phyloP scores from a whole-genome alignment of 2,329 filamentous ascomycete species.

The Xylariaceae sp. region DNA sequence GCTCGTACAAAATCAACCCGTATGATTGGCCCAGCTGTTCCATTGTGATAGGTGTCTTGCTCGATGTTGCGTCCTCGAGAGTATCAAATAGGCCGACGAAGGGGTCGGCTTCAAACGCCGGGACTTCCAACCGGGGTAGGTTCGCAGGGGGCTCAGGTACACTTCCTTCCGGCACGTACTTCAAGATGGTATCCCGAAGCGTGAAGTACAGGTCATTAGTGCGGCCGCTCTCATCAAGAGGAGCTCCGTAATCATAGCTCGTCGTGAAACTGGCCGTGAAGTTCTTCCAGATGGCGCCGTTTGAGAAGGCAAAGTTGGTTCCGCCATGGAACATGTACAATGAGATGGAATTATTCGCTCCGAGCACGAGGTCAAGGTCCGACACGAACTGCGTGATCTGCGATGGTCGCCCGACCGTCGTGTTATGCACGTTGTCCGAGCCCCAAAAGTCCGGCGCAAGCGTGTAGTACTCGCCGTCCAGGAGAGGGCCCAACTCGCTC shows the following conservation, averaged over 20 bases:
- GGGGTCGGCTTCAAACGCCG: slow-evolving; percentile 36
- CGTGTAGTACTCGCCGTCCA: slow-evolving; percentile 47
- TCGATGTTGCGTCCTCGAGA: slow-evolving; percentile 23
- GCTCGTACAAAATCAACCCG: slow-evolving; percentile 41
- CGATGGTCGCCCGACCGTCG: slow-evolving; percentile 26
- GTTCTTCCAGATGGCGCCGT: slow-evolving; percentile 41
- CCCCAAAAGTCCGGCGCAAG: slow-evolving; percentile 42
- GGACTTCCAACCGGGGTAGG: slow-evolving; percentile 31
- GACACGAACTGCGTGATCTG: slow-evolving; percentile 26
- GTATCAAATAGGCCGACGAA: slow-evolving; percentile 36
- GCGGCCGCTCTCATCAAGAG: slow-evolving; percentile 45
- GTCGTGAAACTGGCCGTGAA: slow-evolving; percentile 37
- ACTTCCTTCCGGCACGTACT: slow-evolving; percentile 33
- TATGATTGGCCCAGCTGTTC: slow-evolving; percentile 41
- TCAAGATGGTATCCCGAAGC: slow-evolving; percentile 36
- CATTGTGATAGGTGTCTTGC: slow-evolving; percentile 37
- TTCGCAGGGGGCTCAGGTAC: slow-evolving; percentile 36
- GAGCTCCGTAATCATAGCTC: slow-evolving; percentile 47
- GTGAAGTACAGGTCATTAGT: slow-evolving; percentile 39
- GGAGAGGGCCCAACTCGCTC: slow-evolving; percentile 38
- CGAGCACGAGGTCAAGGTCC: slow-evolving; percentile 36
- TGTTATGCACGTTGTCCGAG: slow-evolving; percentile 33
- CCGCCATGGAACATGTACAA: slow-evolving; percentile 51
- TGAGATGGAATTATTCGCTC: slow-evolving; percentile 39
- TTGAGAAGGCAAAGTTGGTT: slow-evolving; percentile 45